phyloP scores from a whole-genome alignment of 495 filamentous ascomycete genomes.

The Daldinia loculata region DNA sequence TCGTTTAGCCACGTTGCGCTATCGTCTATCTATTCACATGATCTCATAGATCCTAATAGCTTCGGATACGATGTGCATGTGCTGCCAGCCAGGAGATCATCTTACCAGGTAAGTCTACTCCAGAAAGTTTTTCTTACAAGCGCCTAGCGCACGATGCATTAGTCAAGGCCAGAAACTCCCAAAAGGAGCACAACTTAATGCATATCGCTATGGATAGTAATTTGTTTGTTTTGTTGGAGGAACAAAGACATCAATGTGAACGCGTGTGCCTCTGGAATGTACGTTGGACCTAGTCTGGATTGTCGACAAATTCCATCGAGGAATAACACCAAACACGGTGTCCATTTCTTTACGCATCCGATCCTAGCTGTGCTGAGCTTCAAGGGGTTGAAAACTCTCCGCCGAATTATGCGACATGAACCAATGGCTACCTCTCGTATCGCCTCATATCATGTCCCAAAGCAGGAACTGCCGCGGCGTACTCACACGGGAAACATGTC shows the following conservation, averaged over 20 bases:
- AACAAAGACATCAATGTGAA: background rate
- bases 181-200: background rate
- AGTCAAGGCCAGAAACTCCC: background rate
- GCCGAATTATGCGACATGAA: constrained; percentile 4
- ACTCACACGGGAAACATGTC: constrained; percentile 6
- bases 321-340: constrained; percentile 13
- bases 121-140: background rate
- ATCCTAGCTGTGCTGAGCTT: background rate
- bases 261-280: constrained; percentile 26
- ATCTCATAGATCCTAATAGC: background rate
- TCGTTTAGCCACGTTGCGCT: background rate
- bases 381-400: background rate
- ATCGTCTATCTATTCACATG: background rate
- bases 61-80: background rate
- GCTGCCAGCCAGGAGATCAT: background rate
- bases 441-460: constrained; percentile 1
- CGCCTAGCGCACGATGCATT: background rate
- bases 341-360: background rate
- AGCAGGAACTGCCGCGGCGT: constrained; percentile 2
- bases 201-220: background rate
- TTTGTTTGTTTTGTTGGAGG: constrained; percentile 2
- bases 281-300: constrained; percentile 4
- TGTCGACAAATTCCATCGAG: constrained; percentile 19
- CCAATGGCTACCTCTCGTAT: constrained; percentile 15
- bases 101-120: background rate